Base-by-base conservation (phyloP, 139 green algal species). In the Diplosphaera chodatii region DNA sequence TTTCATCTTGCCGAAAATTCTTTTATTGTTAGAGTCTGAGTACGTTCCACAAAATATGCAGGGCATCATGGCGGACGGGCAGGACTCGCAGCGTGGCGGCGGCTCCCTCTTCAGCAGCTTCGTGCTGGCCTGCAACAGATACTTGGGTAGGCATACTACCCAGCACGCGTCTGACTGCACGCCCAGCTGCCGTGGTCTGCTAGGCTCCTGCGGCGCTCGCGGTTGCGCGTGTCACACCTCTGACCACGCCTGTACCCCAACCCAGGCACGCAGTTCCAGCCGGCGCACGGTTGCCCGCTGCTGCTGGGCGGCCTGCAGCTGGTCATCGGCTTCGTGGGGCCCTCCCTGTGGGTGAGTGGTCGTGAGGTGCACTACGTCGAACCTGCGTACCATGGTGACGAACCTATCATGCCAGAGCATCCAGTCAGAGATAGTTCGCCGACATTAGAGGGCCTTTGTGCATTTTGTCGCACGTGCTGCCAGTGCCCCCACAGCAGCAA, bases 1-100 rank as follows among this genome's bases (percentile, higher is more conserved):
- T 25, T 3, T 25, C 48, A 59, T 23, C 48, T 21, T 59, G 10
- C 10, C 48, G 4, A 65, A 82, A 70, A 81, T 85, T 67, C 56
- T 70, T 67, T 55, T 70, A 66, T 40, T 86, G 59, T 68, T 83
- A 76, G 83, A 89, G 70, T 80, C 83, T 48, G 83, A 89, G 78
- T 86, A 78, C 66, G 82, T 85, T 70, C 75, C 75, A 59, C 75
- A 83, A 79, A 75, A 56, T 30, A 64, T 82, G 37, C 48, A 59
- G 48, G 48, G 18, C 48, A 23, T 59, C 48, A 59, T 5, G 13
- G 13, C 48, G 18, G 16, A 25, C 16, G 48, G 48, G 37, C 37
- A 48, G 37, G 37, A 48, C 16, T 18, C 16, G 48, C 48, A 25
- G 48, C 48, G 4, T 3, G 25, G 48, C 48, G 16, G 48, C 48